A percentile compares a stretch with the other conserved stretches of the same genome.
Evolutionary conservation across 805 yeast species (phyloP).

Genomic region (Saccharomycopsis capsularis): DNA sequence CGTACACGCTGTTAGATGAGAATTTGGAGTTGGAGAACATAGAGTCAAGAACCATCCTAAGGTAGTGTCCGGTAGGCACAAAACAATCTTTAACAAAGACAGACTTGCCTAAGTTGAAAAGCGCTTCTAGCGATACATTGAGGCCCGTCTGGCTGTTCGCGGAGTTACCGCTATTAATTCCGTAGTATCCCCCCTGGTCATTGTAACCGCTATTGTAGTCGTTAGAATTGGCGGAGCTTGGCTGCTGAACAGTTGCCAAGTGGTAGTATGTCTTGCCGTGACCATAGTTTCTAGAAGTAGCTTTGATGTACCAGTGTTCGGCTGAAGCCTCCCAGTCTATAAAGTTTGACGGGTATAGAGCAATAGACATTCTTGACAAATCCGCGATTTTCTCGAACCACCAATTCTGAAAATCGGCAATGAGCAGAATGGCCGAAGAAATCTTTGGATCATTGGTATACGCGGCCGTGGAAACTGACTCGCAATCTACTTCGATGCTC

Average conservation of each 20-base stretch:
- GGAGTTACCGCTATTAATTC: not conserved
- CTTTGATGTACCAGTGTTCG: slow-evolving; percentile 73
- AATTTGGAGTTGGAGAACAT: slow-evolving; percentile 60
- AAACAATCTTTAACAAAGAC: slow-evolving; percentile 78
- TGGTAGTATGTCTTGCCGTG: slow-evolving; percentile 85
- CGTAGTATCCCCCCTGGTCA: not conserved
- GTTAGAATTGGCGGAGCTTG: slow-evolving; percentile 8
- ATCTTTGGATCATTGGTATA: slow-evolving; percentile 5
- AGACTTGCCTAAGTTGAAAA: slow-evolving; percentile 71
- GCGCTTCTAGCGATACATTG: slow-evolving; percentile 51
- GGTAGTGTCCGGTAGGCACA: slow-evolving; percentile 74
- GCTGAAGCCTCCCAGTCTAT: slow-evolving; percentile 84
- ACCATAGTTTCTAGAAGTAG: slow-evolving; percentile 69
- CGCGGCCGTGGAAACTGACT: slow-evolving; percentile 43
- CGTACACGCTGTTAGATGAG: slow-evolving; percentile 43
- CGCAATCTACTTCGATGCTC: slow-evolving; percentile 50
- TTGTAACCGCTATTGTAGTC: not conserved
- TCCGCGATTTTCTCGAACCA: slow-evolving; percentile 89
- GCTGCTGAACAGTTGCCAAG: slow-evolving; percentile 76
- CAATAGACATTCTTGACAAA: slow-evolving; percentile 80
- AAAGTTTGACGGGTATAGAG: slow-evolving; percentile 67
- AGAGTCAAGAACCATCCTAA: slow-evolving; percentile 71
- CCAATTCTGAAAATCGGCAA: slow-evolving; percentile 33
- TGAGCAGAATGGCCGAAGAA: slow-evolving; percentile 51
- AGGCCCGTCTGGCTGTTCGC: slow-evolving; percentile 7